Base-by-base conservation (phyloP, 805 yeast genomes). In the Candida takata region DNA sequence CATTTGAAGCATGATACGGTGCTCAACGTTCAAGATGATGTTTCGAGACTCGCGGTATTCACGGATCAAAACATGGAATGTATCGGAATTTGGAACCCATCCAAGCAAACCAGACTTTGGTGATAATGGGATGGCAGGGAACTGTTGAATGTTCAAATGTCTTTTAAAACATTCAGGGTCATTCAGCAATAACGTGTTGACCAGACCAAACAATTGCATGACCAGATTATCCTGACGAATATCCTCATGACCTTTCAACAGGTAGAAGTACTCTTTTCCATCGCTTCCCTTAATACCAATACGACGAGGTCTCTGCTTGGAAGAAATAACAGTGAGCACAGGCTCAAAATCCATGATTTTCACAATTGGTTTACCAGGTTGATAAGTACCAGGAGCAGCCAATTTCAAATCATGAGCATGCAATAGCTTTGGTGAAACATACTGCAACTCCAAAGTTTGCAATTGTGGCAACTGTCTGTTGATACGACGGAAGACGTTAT, bases 11-110 rank as follows among this genome's bases (percentile, higher is more conserved):
- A 90, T 88, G 37, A 90, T 84, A 44, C 97, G 72, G 56, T 90
- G 97, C 58, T 90, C 98, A 49, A 90, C 85, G 56, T 90, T 90
- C 44, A 90, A 64, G 42, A 90, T 69, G 31, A 88, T 84, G 65
- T 86, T 88, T 40, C 95, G 73, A 7, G 90, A 81, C 47, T 87
- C 97, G 49, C 99, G 75, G 56, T 88, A 87, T 49, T 90, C 97
- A 42, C 87, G 74, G 36, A 92, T 90, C 44, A 92, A 68, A 6
- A 81, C 88, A 58, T 92, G 97, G 74, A 92, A 83, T 0, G 99
- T 92, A 53, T 94, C 98, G 51, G 95, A 82, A 57, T 92, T 90
- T 6, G 95, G 92, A 31, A 92, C 98, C 97, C 97, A 92, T 1
- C 97, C 95, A 29, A 92, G 62, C 34, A 92, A 60, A 43, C 99